phyloP scores from a whole-genome alignment of 495 filamentous ascomycete genomes.

The Penicillium psychrofluorescens region DNA sequence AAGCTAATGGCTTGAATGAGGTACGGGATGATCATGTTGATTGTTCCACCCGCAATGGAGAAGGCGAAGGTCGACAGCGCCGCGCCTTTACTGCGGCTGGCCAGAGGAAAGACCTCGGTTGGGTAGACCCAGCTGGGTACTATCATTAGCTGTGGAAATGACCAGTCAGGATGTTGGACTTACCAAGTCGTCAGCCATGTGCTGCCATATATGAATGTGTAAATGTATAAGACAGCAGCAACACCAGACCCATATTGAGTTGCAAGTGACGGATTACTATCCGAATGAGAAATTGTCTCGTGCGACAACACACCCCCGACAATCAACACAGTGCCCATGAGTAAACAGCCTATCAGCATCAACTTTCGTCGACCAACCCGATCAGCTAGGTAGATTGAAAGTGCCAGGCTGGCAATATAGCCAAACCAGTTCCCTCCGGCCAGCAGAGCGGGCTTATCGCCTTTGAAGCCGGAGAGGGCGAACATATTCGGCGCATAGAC shows the following conservation, averaged over 20 bases:
- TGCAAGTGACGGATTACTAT: constrained; percentile 2
- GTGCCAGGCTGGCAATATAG: constrained; percentile 35
- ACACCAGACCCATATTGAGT: constrained; percentile 23
- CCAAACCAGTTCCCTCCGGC: constrained; percentile 41
- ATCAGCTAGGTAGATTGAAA: constrained; percentile 24
- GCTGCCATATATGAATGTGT: constrained; percentile 38
- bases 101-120: constrained; percentile 8
- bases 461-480: constrained; percentile 18
- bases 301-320: constrained; percentile 12
- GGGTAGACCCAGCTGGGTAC: constrained; percentile 18
- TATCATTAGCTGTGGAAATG: too few relatives aligned
- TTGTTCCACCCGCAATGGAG: constrained; percentile 39
- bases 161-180: neutral
- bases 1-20: constrained; percentile 30
- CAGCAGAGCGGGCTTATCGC: constrained; percentile 33
- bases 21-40: constrained; percentile 36
- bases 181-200: constrained; percentile 42
- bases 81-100: constrained; percentile 31
- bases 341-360: constrained; percentile 10
- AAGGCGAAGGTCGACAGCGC: constrained; percentile 40
- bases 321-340: constrained; percentile 12
- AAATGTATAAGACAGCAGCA: constrained; percentile 35
- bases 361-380: constrained; percentile 11
- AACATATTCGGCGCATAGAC: constrained; percentile 25
- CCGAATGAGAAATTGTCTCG: constrained; percentile 3